Conservation (phyloP, 2,329 filamentous ascomycete genomes). For the Metarhizium album region DNA sequence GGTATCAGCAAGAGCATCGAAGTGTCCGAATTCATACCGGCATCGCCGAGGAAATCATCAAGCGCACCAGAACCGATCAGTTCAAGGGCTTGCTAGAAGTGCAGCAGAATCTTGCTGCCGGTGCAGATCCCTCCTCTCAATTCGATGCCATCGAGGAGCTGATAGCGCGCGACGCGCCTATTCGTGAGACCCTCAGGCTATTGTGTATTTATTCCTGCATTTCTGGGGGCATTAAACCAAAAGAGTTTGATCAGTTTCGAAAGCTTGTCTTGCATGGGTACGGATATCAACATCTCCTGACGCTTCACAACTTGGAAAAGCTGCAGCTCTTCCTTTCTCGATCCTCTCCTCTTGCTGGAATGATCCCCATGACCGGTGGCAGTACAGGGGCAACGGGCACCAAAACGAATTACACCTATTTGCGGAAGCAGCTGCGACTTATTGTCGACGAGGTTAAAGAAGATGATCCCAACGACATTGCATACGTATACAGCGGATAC, state of each 20-base stretch:
- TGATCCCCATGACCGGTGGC: constrained; percentile 63
- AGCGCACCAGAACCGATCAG: constrained; percentile 77
- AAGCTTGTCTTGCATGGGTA: constrained; percentile 84
- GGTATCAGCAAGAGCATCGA: constrained; percentile 86
- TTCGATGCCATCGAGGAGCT: constrained; percentile 88
- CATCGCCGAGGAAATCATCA: constrained; percentile 90
- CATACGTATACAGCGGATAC: constrained; percentile 97
- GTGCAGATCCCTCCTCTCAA: constrained; percentile 77
- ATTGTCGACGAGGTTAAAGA: constrained; percentile 97
- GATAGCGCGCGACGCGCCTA: constrained; percentile 74
- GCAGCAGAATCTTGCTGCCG: constrained; percentile 89
- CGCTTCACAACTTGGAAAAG: constrained; percentile 78
- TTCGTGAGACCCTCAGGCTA: constrained; percentile 72
- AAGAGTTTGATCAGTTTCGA: constrained; percentile 84
- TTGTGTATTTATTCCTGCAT: constrained; percentile 88
- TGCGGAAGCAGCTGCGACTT: constrained; percentile 76
- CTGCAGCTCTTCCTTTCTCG: constrained; percentile 74
- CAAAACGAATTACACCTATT: constrained; percentile 82
- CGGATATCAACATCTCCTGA: constrained; percentile 88
- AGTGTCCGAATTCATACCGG: constrained; percentile 87
- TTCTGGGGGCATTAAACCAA: constrained; percentile 74
- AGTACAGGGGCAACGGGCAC: constrained; percentile 42
- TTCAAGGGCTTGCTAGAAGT: constrained; percentile 86
- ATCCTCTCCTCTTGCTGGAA: constrained; percentile 65
- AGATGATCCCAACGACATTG: constrained; percentile 83